These are phyloP conservation scores for Aspergillus sojae DNA, from an alignment of 2,329 filamentous ascomycete species.

Conservation along the genomic window DNA sequence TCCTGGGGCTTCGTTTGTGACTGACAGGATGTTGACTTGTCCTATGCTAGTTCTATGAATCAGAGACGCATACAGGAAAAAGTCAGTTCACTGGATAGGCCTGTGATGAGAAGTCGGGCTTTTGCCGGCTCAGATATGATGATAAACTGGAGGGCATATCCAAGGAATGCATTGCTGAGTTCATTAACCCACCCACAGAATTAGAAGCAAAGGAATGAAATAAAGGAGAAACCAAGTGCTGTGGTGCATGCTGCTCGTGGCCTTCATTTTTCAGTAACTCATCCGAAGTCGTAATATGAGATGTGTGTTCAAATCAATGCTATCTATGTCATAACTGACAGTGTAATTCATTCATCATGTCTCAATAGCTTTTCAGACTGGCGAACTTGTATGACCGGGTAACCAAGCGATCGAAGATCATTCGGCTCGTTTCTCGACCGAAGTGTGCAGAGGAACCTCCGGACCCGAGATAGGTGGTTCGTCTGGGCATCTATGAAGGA, in stretches of 20 bases:
- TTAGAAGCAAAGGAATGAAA: conserved; percentile 1
- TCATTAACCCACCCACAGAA: not conserved
- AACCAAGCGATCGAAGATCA: conserved; percentile 10
- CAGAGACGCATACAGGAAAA: not conserved
- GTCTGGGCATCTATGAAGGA: conserved; percentile 28
- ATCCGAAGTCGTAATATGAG: conserved; percentile 17
- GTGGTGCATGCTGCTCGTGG: conserved; percentile 15
- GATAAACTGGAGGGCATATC: not conserved
- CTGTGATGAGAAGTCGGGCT: not conserved
- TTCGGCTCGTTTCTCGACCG: conserved; percentile 23
- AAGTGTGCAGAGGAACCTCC: conserved; percentile 24
- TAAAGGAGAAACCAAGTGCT: conserved; percentile 6
- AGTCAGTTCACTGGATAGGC: not conserved
- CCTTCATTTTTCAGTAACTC: conserved; percentile 20
- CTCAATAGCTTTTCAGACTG: conserved; percentile 12
- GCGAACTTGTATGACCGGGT: conserved; percentile 6
- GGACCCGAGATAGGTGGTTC: conserved; percentile 23
- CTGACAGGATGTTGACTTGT: not conserved
- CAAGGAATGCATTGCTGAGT: not conserved
- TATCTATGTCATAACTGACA: conserved; percentile 35
- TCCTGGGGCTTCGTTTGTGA: not conserved
- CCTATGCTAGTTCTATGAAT: not conserved
- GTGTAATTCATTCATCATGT: conserved; percentile 28
- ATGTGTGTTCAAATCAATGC: conserved; percentile 27
- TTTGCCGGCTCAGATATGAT: not conserved